Evolutionary conservation across 116 monocot genomes (phyloP).

Genomic region (Dioscorea cayenensis): DNA sequence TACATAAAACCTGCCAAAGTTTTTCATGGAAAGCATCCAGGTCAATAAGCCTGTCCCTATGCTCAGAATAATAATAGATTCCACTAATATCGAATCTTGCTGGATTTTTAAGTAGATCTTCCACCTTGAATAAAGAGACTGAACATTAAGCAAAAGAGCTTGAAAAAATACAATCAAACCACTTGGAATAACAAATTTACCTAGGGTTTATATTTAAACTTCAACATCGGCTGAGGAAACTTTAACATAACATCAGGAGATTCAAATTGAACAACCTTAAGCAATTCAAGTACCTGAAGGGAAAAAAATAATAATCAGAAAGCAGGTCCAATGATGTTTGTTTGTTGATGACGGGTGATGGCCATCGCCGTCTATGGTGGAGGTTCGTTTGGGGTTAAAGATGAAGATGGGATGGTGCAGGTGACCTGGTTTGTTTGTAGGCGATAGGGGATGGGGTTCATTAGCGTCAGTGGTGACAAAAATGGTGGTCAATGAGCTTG

Average conservation of each 20-base stretch:
- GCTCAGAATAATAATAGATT: too few species aligned
- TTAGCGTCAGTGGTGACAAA: too few species aligned
- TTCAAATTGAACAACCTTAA: conserved; percentile 71
- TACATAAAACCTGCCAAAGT: too few species aligned
- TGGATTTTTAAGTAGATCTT: conserved; percentile 70
- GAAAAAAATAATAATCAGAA: not conserved
- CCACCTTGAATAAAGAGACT: conserved; percentile 35
- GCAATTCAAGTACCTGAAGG: conserved; percentile 65
- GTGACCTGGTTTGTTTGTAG: too few species aligned
- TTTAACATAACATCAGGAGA: conserved; percentile 52
- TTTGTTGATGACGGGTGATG: too few species aligned
- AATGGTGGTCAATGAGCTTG: too few species aligned
- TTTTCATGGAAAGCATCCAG: conserved; percentile 76
- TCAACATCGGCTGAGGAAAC: conserved; percentile 49
- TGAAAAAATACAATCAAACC: not conserved
- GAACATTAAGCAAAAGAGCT: not conserved
- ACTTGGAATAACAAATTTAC: conserved; percentile 15
- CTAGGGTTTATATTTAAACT: conserved; percentile 46
- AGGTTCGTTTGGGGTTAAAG: too few species aligned
- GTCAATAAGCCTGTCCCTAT: conserved; percentile 85
- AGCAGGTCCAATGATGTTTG: not conserved
- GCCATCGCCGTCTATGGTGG: too few species aligned
- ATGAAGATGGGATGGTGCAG: too few species aligned
- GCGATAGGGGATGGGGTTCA: too few species aligned
- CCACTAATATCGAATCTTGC: too few species aligned